A percentile compares a stretch with the other conserved stretches of the same genome.
Evolutionary conservation across 768 basidiomycete species (phyloP).

Genomic region (Lentinula lateritia): DNA sequence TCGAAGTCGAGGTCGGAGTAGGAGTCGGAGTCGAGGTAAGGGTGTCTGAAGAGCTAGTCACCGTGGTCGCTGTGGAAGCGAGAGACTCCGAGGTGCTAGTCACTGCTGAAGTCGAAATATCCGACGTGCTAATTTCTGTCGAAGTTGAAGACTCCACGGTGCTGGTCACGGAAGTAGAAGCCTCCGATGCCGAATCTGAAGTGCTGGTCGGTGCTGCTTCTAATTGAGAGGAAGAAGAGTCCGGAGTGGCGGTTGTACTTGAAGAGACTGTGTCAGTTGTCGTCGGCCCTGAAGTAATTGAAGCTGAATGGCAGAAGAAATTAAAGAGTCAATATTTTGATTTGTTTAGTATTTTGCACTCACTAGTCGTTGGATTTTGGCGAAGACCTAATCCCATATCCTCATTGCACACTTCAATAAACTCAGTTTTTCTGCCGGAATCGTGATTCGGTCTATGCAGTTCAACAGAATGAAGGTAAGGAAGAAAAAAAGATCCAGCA

Average conservation of each 20-base stretch:
- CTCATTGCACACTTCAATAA: not conserved
- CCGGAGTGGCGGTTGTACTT: slow-evolving; percentile 11
- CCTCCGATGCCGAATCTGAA: not conserved
- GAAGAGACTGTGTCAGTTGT: slow-evolving; percentile 11
- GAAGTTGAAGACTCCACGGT: slow-evolving; percentile 14
- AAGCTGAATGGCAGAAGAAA: not conserved
- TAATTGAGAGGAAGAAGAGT: slow-evolving; percentile 4
- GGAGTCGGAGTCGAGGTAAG: slow-evolving; percentile 16
- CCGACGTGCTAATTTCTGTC: not conserved
- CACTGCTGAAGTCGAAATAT: slow-evolving; percentile 13
- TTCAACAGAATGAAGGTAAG: not conserved
- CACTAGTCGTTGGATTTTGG: not conserved
- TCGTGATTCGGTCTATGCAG: not conserved
- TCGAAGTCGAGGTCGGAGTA: slow-evolving; percentile 12
- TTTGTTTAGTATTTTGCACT: not conserved
- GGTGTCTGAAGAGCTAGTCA: not conserved
- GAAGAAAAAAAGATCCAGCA: not conserved
- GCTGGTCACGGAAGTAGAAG: slow-evolving; percentile 10
- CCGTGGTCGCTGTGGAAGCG: not conserved
- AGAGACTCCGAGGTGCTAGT: slow-evolving; percentile 13
- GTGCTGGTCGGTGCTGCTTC: not conserved
- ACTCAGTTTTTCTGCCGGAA: not conserved
- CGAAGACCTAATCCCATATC: slow-evolving; percentile 6
- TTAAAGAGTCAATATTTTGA: not conserved
- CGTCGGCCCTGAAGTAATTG: not conserved